Evolutionary conservation across 306 rosid genomes (phyloP), one percentile per base, ranked within the genome.

Genomic region (Ormosia emarginata): DNA sequence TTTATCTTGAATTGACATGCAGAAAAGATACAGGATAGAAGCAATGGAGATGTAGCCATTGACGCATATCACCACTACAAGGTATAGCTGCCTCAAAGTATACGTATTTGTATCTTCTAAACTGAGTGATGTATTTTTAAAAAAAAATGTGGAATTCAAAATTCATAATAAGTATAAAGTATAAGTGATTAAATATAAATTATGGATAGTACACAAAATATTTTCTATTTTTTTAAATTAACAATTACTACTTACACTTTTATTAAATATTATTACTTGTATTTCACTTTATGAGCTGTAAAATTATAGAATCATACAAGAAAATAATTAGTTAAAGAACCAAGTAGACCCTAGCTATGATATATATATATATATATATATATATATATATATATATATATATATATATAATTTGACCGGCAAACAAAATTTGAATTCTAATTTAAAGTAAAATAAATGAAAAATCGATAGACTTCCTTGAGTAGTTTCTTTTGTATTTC

Each of bases 1-100:
- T 53, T 4, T 2, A 11, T 37, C 41, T 49, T 39, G 36, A 13
- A 56, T 41, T 37, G 40, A 33, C 3, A 1, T 44, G 79, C 75
- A 91, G 93, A 88, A 2, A 88, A 34, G 66, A 88, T 90, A 6
- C 0, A 0, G 2, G 87, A 89, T 40, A 11, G 77, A 34, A 74
- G 80, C 44, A 89, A 81, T 14, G 92, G 85, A 63, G 89, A 84
- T 39, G 77, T 81, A 0, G 90, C 90, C 8, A 11, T 79, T 4
- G 90, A 89, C 83, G 4, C 73, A 6, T 89, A 89, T 40, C 85
- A 86, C 50, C 90, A 43, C 3, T 86, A 86, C 37, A 74, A 84
- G 88, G 80, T 88, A 62, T 14, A 36, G 15, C n/a, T 4, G 6
- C 50, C n/a, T 55, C 29, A 15, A 55, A 55, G 29, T 41, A 41